Evolutionary conservation across 345 rosid genomes (phyloP), one percentile per base, ranked within the genome.

Genomic region (Firmiana major): DNA sequence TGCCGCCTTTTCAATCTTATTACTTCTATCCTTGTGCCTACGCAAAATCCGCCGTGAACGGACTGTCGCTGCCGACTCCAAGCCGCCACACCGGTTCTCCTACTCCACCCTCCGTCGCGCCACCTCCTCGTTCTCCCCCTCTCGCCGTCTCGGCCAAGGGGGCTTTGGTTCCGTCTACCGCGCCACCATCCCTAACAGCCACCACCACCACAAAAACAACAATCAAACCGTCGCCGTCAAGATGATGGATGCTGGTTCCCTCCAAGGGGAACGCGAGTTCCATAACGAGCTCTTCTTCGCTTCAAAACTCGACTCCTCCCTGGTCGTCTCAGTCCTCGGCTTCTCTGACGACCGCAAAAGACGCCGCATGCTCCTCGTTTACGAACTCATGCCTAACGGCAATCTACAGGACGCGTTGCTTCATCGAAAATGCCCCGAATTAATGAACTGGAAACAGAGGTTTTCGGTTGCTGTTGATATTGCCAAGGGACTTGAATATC

Each of bases 191-290:
- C 84, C 91, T 43, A 21, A 63, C 54, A 34, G 40, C 36, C 78
- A 80, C n/a, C 34, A 21, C 51, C 7, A 22, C 13, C 6, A 71
- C 62, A 42, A 68, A 51, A 24, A 34, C 13, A 26, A 26, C 26
- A 68, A 71, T 28, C 79, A 80, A n/a, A 74, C 78, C 21, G 84
- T 92, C 9, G 99, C 98, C 66, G 93, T 95, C 70, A 95, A 95
- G 81, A 88, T 90, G 54, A 93, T 95, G 98, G 99, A 95, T 83
- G 87, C 90, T 6, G 95, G 98, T 11, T 93, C 99, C 16, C 88
- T 95, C 28, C 99, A 95, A 59, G 97, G 97, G 2, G 99, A 95
- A 84, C 80, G 99, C 0, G 99, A 95, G 86, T 95, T 95, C 82
- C 93, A 93, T 53, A 95, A 95, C 89, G 99, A 95, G 87, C 84